phyloP scores from a whole-genome alignment of 164 flowering plant genomes.

The Berberis vulgaris region DNA sequence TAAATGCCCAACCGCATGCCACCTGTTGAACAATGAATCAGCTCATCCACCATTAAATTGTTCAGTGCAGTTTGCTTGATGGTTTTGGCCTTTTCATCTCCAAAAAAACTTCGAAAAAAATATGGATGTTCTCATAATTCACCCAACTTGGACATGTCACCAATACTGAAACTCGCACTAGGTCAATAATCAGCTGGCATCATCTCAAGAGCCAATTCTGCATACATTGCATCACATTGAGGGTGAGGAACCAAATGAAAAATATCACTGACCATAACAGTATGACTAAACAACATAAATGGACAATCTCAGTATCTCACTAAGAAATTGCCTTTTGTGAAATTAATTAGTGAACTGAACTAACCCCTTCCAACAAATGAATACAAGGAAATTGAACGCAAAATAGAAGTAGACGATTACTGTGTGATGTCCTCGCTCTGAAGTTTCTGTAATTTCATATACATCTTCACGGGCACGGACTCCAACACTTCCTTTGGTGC shows the following conservation, averaged over 20 bases:
- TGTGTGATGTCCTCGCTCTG: constrained; percentile 51
- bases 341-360: neutral
- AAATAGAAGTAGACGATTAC: constrained; percentile 33
- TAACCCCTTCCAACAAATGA: neutral
- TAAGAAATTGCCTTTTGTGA: neutral
- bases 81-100: no score
- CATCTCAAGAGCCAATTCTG: constrained; percentile 18
- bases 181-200: no score
- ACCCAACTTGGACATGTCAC: no score
- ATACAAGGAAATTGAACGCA: neutral
- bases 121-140: no score
- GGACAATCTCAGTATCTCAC: no score
- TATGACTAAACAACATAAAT: neutral
- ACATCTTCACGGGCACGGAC: constrained; percentile 60
- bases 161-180: no score
- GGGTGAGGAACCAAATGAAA: constrained; percentile 9
- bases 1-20: no score
- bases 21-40: no score
- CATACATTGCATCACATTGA: constrained; percentile 36
- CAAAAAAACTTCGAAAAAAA: no score
- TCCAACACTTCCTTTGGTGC: constrained; percentile 86
- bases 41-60: no score
- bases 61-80: no score
- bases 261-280: no score
- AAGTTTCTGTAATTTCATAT: constrained; percentile 46